Base-by-base conservation (phyloP, 805 yeast genomes). In the Wickerhamiella hasegawae region DNA sequence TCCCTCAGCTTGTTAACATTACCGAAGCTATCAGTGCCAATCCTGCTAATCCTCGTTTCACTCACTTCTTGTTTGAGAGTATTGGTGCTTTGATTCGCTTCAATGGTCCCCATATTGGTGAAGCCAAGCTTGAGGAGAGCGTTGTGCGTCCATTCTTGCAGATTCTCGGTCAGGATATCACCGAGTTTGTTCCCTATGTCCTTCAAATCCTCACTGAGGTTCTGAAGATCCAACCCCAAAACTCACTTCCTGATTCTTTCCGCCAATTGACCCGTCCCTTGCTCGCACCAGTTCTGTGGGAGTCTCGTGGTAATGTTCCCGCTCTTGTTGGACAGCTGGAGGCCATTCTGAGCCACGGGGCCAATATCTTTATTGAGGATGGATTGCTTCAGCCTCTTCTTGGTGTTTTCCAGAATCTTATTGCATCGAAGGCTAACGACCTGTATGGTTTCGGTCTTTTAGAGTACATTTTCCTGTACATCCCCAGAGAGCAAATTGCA, bases 321-420 rank as follows among this genome's bases (percentile, higher is more conserved):
- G 96, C 95, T 2, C 71, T 87, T 16, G 76, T 92, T 0, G 70
- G 95, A 46, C 62, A 90, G 34, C 60, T 90, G 27, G 68, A 73
- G 37, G 73, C 82, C 5, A 73, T 87, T 16, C 58, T 78, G 23
- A 55, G 55, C 31, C 71, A 68, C 31, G 56, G 58, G 3, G 49
- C 57, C 2, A 48, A 49, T 17, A 58, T 62, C 44, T 48, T 60
- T 8, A 58, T 73, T n/a, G 49, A 54, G 20, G 53, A 53, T 14
- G 68, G 65, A 33, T 36, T 51, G 27, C 53, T 83, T 28, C 69
- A 79, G 24, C 94, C 96, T 3, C 69, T 90, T 21, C 62, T 90
- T 28, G 99, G 99, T 27, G 94, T 90, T n/a, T 92, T 82, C 64
- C 98, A 92, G 59, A 83, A 85, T 54, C 63, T 90, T 44, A 72